These are phyloP conservation scores for Cucurbita argyrosperma DNA, from an alignment of 306 rosid genomes.

Conservation along the genomic window DNA sequence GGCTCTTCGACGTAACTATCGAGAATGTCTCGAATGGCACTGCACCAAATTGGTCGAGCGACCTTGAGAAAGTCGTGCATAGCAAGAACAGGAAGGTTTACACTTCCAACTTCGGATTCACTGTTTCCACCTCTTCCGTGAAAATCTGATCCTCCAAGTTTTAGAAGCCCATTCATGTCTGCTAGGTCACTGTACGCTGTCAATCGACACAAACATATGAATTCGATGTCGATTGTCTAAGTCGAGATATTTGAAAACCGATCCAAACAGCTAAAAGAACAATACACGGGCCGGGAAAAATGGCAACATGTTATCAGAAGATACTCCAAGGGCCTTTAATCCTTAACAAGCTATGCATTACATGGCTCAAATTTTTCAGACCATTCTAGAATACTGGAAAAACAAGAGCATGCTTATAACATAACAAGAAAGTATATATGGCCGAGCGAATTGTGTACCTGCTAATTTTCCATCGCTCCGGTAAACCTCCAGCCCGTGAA, in stretches of 20 bases:
- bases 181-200: conserved; percentile 84
- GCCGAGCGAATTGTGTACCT: conserved; percentile 25
- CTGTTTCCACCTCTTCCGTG: conserved; percentile 76
- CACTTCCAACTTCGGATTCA: conserved; percentile 85
- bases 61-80: conserved; percentile 60
- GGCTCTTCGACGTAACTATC: conserved; percentile 65
- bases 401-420: neutral
- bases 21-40: conserved; percentile 49
- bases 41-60: conserved; percentile 75
- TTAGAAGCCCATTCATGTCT: conserved; percentile 54
- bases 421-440: neutral
- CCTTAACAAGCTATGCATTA: too few species aligned
- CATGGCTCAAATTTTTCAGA: too few species aligned
- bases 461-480: conserved; percentile 80
- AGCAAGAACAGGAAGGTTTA: conserved; percentile 66
- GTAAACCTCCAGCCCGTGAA: conserved; percentile 90
- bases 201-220: conserved; percentile 10
- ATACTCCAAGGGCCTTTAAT: too few species aligned
- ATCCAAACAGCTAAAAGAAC: neutral
- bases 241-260: neutral
- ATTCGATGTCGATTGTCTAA: neutral
- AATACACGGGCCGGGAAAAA: neutral
- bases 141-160: conserved; percentile 92
- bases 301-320: too few species aligned
- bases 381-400: too few species aligned